Conservation (phyloP, 345 rosid genomes). For the Gossypium bickii region DNA sequence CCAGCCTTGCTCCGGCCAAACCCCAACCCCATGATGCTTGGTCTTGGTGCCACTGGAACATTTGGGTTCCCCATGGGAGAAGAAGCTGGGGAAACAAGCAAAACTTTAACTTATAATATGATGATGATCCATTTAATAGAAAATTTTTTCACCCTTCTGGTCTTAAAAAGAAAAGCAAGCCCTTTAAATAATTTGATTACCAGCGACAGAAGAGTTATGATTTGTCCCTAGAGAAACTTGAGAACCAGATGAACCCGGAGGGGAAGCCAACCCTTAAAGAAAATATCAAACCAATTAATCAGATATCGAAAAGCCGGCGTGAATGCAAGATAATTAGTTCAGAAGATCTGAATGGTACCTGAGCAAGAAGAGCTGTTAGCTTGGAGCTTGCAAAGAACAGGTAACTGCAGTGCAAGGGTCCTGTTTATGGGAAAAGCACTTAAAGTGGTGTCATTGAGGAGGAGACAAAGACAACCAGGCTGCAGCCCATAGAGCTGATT, state of each 20-base stretch:
- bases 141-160: neutral
- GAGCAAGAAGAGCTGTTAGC: conserved; percentile 50
- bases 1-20: conserved; percentile 28
- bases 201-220: conserved; percentile 38
- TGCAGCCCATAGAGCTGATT: conserved; percentile 43
- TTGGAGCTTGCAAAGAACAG: conserved; percentile 49
- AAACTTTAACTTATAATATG: neutral
- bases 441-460: conserved; percentile 49
- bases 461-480: conserved; percentile 64
- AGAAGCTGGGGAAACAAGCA: conserved; percentile 32
- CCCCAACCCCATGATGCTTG: conserved; percentile 38
- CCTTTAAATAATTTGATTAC: conserved; percentile 24
- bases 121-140: too few species aligned
- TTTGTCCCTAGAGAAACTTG: conserved; percentile 39
- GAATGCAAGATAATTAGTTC: neutral
- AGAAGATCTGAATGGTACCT: conserved; percentile 26
- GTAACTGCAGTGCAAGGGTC: conserved; percentile 59
- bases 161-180: neutral
- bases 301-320: neutral
- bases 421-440: conserved; percentile 56
- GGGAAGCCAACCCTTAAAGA: conserved; percentile 27
- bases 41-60: conserved; percentile 41
- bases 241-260: conserved; percentile 38
- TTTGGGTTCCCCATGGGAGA: conserved; percentile 30
- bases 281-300: neutral